These are phyloP conservation scores for Veloboletus limbatus DNA, from an alignment of 1,284 basidiomycete genomes.

Conservation along the genomic window DNA sequence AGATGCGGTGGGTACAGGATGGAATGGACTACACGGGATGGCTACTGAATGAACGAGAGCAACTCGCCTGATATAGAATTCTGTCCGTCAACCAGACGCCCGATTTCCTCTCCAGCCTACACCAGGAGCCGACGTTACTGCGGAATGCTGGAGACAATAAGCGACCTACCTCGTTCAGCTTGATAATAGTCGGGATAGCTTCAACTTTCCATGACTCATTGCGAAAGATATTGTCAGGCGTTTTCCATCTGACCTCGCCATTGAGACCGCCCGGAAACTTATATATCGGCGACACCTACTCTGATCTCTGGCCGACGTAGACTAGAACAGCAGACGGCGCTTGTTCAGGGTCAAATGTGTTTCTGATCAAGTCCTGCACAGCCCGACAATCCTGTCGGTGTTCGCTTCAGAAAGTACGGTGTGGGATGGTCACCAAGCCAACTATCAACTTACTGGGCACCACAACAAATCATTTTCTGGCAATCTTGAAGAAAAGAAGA, in stretches of 20 bases:
- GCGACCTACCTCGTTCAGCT: conserved; percentile 58
- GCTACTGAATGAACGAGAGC: conserved; percentile 22
- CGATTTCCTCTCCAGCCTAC: conserved; percentile 50
- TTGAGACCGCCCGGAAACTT: neutral
- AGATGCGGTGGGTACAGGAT: conserved; percentile 10
- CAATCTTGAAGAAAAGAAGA: conserved; percentile 65
- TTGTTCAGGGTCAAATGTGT: conserved; percentile 51
- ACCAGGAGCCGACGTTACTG: neutral
- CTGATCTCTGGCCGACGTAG: conserved; percentile 67
- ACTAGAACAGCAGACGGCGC: conserved; percentile 64
- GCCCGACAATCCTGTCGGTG: conserved; percentile 63
- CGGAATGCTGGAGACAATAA: conserved; percentile 5
- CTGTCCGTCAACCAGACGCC: conserved; percentile 53
- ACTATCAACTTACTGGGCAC: conserved; percentile 56
- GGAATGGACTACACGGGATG: neutral
- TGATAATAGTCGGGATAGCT: conserved; percentile 73
- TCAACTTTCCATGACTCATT: conserved; percentile 62
- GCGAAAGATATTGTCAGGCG: conserved; percentile 59
- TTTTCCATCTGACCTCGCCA: conserved; percentile 58
- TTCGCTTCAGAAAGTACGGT: conserved; percentile 6
- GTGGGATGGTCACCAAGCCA: neutral
- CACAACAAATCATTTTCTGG: conserved; percentile 48
- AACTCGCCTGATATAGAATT: conserved; percentile 32
- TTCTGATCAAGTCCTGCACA: conserved; percentile 60
- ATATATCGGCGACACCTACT: conserved; percentile 46